These are phyloP conservation scores for Talaromyces trachyspermus DNA, from an alignment of 495 filamentous ascomycete genomes.

Conservation along the genomic window DNA sequence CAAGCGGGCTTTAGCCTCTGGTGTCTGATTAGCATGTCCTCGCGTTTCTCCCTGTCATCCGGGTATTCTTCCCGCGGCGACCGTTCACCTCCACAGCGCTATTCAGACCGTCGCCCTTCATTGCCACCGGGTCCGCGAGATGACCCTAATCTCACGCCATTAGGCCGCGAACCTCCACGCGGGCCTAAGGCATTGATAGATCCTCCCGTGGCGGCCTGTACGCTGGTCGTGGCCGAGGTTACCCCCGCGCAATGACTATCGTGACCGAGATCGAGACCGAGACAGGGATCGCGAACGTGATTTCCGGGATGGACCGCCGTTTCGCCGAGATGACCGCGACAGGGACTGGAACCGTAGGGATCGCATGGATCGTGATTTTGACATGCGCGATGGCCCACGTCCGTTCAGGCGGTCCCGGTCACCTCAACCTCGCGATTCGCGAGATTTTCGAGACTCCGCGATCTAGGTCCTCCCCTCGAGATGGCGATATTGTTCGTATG, in stretches of 20 bases:
- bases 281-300: constrained; percentile 25
- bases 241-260: constrained; percentile 25
- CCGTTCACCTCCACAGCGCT: constrained; percentile 37
- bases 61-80: constrained; percentile 41
- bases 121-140: constrained; percentile 30
- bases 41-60: constrained; percentile 38
- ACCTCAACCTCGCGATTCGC: constrained; percentile 20
- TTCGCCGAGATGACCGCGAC: constrained; percentile 25
- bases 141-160: constrained; percentile 26
- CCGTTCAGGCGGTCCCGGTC: constrained; percentile 40
- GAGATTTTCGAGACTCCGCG: constrained; percentile 47
- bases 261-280: constrained; percentile 28
- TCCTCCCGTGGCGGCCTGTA: constrained; percentile 48
- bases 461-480: constrained; percentile 29
- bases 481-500: constrained; percentile 39
- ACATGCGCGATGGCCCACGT: constrained; percentile 30
- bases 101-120: constrained; percentile 31
- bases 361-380: constrained; percentile 34
- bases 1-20: no score
- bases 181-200: constrained; percentile 66
- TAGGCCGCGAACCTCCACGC: constrained; percentile 54
- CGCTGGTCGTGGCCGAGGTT: constrained; percentile 35
- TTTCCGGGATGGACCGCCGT: constrained; percentile 21
- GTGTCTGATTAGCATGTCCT: no score
- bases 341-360: constrained; percentile 27